Base-by-base conservation (phyloP, 495 filamentous ascomycete genomes). In the Thermochaetoides thermophila region DNA sequence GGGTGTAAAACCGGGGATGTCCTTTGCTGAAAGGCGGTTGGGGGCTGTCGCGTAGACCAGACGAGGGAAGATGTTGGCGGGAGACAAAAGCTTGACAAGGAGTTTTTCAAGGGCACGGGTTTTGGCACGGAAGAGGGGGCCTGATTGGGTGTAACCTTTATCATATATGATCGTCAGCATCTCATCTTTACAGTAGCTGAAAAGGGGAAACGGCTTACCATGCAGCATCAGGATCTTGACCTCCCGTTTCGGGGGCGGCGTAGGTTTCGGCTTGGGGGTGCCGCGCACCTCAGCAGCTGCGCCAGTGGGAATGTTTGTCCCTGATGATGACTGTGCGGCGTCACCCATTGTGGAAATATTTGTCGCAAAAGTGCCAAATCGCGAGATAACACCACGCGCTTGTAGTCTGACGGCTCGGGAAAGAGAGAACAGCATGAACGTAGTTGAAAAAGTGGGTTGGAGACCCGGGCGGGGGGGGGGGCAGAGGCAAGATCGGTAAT, bases 71-170 rank as follows among this genome's bases (percentile, higher is more conserved):
- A 61, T 53, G 40, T 71, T 65, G 40, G 66, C 48, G 23, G 66
- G 52, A 3, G 71, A 64, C 44, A 95, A 75, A 19, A 71, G 53
- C 53, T 91, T 92, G 31, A 64, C 61, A 31, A 95, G 69, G 48
- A 71, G 50, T 55, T 94, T 95, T 46, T 81, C 66, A 11, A 95
- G 67, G 15, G 84, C 85, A 54, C 78, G 76, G 42, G 80, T 87
- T 64, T 95, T 96, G 56, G 78, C 70, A 59, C 73, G 76, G 73
- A 95, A 96, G 49, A 83, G 60, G 1, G 73, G 51, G 20, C 86
- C 84, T 19, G 84, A 86, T 66, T 96, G 89, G 1, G 87, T 94
- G 73, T 79, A 96, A 57, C 87, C 74, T 68, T 2, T 21, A 13
- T 22, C n/a, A 15, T 28, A 14, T 11, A 13, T 41, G 23, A 37